Evolutionary conservation across 2,329 filamentous ascomycete genomes (phyloP), one percentile per base, ranked within the genome.

Genomic region (Aspergillus fischeri): DNA sequence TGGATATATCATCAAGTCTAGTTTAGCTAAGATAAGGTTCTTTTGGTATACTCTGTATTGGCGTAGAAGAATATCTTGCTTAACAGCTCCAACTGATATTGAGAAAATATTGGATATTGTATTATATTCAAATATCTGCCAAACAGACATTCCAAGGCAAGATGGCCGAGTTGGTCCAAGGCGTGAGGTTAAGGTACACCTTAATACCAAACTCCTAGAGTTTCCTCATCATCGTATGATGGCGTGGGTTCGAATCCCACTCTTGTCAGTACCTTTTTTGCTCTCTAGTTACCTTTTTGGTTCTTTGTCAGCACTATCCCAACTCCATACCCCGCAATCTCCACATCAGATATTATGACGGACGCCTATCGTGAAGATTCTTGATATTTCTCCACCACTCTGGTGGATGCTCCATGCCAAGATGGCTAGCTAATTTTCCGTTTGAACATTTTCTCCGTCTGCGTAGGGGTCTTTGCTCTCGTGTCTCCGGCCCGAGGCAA

Each of bases 111-210:
- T 3, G 24, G 24, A 24, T 24, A 24, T 9, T 7, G 6, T 8
- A 28, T 29, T 29, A 29, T 29, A 11, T 1, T 29, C 4, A 4
- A 11, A 11, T 10, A 29, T 10, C 29, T 10, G 3, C 2, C 4
- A 32, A 32, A 11, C 1, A 35, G 1, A 14, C 4, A 35, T 3
- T 14, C 1, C 2, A 51, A 55, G 68, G 68, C 66, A 70, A 70
- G 68, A 70, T 70, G 68, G 68, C 68, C 68, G 68, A 70, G 68
- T 67, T 69, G 68, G 68, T 70, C 68, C 58, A 70, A 69, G 68
- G 68, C 68, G 68, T 65, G 63, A 66, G 68, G 68, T 70, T 70
- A 67, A 70, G 68, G 67, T 66, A 7, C 11, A 47, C 44, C 44
- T 47, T 47, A 47, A 47, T 47, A 24, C 24, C 11, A 25, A 47